Evolutionary conservation across 352 stramenopile species (phyloP).

Genomic region (Phytophthora uliginosa): DNA sequence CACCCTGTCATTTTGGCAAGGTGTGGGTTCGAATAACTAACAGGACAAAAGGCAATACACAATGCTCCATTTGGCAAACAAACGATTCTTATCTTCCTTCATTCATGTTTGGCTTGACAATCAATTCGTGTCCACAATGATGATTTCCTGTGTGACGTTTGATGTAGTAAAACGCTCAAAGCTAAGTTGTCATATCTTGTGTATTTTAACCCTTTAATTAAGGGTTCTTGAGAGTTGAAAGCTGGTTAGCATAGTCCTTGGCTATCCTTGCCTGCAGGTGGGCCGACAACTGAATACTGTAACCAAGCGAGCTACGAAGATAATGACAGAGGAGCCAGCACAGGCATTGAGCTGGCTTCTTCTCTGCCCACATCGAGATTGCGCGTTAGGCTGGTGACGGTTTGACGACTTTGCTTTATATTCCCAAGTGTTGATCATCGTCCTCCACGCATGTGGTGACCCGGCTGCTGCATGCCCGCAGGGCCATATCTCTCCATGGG

Average conservation of each 20-base stretch:
- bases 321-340: conserved; percentile 20
- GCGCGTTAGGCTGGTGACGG: conserved; percentile 31
- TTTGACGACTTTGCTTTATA: conserved; percentile 33
- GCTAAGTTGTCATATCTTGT: too few species aligned
- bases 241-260: too few species aligned
- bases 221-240: too few species aligned
- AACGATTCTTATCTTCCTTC: background rate
- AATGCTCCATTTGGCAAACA: conserved; percentile 46
- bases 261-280: too few species aligned
- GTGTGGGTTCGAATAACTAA: conserved; percentile 46
- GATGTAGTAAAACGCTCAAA: too few species aligned
- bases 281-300: too few species aligned
- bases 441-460: conserved; percentile 65
- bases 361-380: conserved; percentile 34
- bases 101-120: background rate
- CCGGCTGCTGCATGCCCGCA: conserved; percentile 49
- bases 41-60: conserved; percentile 58
- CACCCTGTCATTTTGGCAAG: conserved; percentile 8
- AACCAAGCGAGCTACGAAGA: background rate
- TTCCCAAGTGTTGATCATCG: conserved; percentile 41
- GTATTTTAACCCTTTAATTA: too few species aligned
- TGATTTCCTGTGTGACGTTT: too few species aligned
- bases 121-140: background rate
- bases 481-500: conserved; percentile 58
- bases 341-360: conserved; percentile 27